These are phyloP conservation scores for Capronia epimyces DNA, from an alignment of 2,329 filamentous ascomycete genomes.

Conservation along the genomic window DNA sequence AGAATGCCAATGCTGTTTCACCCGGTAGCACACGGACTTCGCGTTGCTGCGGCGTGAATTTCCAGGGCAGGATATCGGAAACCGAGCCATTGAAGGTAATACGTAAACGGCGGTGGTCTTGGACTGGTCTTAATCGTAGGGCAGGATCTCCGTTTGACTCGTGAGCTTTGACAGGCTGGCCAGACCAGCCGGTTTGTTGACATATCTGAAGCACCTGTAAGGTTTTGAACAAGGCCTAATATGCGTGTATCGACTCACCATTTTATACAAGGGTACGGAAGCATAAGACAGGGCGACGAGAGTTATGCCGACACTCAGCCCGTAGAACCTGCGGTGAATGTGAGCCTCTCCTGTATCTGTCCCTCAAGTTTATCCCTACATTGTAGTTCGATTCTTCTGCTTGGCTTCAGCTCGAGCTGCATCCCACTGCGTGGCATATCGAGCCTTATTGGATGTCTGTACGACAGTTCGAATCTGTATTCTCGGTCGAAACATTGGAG, in stretches of 20 bases:
- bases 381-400: slow-evolving; percentile 26
- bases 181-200: slow-evolving; percentile 68
- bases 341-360: neutral
- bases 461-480: slow-evolving; percentile 10
- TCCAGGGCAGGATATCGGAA: slow-evolving; percentile 93
- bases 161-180: slow-evolving; percentile 79
- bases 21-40: slow-evolving; percentile 93
- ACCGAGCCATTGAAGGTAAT: slow-evolving; percentile 96
- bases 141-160: slow-evolving; percentile 62
- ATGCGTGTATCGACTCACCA: slow-evolving; percentile 40
- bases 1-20: slow-evolving; percentile 95
- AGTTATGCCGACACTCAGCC: slow-evolving; percentile 57
- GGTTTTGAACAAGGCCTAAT: neutral
- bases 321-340: slow-evolving; percentile 51
- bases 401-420: slow-evolving; percentile 23
- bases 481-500: neutral
- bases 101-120: slow-evolving; percentile 73
- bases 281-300: slow-evolving; percentile 61
- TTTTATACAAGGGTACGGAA: slow-evolving; percentile 63
- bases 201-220: slow-evolving; percentile 39
- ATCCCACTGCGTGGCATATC: slow-evolving; percentile 17
- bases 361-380: slow-evolving; percentile 14
- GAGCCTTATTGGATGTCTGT: slow-evolving; percentile 13
- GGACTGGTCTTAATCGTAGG: slow-evolving; percentile 72
- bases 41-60: slow-evolving; percentile 92